phyloP scores from a whole-genome alignment of 495 filamentous ascomycete species.

The Penicillium paxilli region DNA sequence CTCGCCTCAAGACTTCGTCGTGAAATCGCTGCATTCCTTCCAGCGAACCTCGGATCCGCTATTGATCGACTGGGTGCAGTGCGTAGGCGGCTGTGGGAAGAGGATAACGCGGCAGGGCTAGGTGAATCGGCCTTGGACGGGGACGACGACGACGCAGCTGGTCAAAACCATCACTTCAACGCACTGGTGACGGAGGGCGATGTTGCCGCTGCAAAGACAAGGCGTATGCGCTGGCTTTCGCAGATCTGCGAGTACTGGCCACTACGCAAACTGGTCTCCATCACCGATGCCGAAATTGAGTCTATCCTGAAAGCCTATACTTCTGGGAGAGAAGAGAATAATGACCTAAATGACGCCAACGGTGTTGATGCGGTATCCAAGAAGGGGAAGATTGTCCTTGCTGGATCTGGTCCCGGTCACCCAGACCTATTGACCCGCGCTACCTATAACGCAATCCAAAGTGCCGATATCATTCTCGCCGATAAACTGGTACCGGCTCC shows the following conservation, averaged over 20 bases:
- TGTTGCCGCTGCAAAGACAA: constrained; percentile 68
- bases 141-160: constrained; percentile 78
- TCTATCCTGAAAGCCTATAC: constrained; percentile 68
- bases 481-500: constrained; percentile 93
- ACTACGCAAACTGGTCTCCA: constrained; percentile 71
- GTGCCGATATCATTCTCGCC: constrained; percentile 84
- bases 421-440: constrained; percentile 88
- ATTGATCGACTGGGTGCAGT: constrained; percentile 78
- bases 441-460: constrained; percentile 80
- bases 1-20: constrained; percentile 86
- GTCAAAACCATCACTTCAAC: constrained; percentile 89
- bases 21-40: constrained; percentile 80
- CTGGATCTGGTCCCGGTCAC: constrained; percentile 91
- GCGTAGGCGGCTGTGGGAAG: constrained; percentile 73
- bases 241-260: constrained; percentile 99
- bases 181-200: constrained; percentile 73
- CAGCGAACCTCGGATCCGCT: constrained; percentile 76
- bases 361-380: constrained; percentile 18
- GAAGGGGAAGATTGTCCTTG: constrained; percentile 76
- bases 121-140: constrained; percentile 45
- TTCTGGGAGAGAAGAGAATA: constrained; percentile 23
- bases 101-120: constrained; percentile 62
- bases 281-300: constrained; percentile 78
- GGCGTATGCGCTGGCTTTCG: constrained; percentile 87
- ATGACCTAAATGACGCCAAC: constrained; percentile 19